Conservation (phyloP, 768 basidiomycete genomes). For the Termitomyces sp. region DNA sequence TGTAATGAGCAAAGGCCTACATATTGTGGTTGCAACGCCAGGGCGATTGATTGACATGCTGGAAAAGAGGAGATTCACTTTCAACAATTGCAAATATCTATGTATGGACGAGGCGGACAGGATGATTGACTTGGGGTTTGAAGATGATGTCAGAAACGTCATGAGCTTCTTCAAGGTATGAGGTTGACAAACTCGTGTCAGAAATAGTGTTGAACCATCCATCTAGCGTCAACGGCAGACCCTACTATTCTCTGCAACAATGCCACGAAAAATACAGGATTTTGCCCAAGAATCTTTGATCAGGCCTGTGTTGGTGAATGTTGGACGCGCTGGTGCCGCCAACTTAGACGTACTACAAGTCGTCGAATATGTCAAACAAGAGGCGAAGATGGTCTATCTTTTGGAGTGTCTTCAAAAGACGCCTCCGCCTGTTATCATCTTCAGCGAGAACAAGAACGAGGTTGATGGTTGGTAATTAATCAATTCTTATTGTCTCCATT, state of each 20-base stretch:
- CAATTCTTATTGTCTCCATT: background rate
- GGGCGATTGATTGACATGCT: conserved; percentile 97
- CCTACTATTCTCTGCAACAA: conserved; percentile 95
- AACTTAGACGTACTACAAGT: conserved; percentile 95
- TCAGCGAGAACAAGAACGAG: conserved; percentile 99
- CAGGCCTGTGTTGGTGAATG: conserved; percentile 91
- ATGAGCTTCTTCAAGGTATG: conserved; percentile 98
- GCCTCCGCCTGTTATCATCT: conserved; percentile 95
- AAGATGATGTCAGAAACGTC: conserved; percentile 97
- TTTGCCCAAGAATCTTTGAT: conserved; percentile 98
- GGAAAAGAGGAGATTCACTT: conserved; percentile 90
- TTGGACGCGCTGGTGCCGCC: conserved; percentile 96
- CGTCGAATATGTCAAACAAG: conserved; percentile 98
- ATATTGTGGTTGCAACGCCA: conserved; percentile 95
- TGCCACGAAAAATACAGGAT: conserved; percentile 98
- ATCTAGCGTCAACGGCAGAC: conserved; percentile 93
- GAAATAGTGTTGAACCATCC: conserved; percentile 3
- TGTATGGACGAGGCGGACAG: conserved; percentile 99
- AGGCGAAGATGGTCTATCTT: conserved; percentile 99
- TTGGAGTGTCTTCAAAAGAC: conserved; percentile 98
- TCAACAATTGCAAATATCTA: conserved; percentile 91
- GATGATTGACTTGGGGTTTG: conserved; percentile 99
- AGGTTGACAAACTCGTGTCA: background rate
- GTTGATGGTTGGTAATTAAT: conserved; percentile 75
- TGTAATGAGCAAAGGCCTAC: conserved; percentile 85